Evolutionary conservation across 2,329 filamentous ascomycete genomes (phyloP).

Genomic region (Paramyrothecium sp.): DNA sequence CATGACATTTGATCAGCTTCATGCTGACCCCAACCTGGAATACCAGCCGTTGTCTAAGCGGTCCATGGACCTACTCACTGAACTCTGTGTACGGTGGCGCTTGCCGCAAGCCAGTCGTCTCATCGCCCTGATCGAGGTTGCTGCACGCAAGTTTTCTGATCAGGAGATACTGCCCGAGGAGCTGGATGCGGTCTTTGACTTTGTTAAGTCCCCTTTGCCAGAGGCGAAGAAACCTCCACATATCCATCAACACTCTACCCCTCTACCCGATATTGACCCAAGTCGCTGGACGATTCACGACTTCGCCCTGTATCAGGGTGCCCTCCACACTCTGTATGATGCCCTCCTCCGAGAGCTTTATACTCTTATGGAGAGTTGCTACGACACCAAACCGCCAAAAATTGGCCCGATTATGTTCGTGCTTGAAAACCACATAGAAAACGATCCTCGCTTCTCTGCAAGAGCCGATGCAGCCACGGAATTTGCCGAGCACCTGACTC

Average conservation of each 20-base stretch:
- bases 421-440: conserved; percentile 77
- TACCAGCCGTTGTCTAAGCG: conserved; percentile 67
- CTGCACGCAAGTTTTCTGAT: conserved; percentile 80
- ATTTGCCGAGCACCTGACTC: conserved; percentile 70
- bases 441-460: conserved; percentile 72
- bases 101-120: conserved; percentile 79
- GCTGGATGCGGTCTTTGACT: conserved; percentile 79
- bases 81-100: conserved; percentile 85
- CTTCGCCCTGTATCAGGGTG: conserved; percentile 69
- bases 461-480: conserved; percentile 67
- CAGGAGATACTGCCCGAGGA: conserved; percentile 79
- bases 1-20: conserved; percentile 62
- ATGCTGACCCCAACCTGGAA: conserved; percentile 49
- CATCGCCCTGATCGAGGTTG: conserved; percentile 80
- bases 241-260: conserved; percentile 49
- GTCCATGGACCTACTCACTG: conserved; percentile 78
- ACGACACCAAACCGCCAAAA: conserved; percentile 81
- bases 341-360: conserved; percentile 83
- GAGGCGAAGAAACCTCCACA: conserved; percentile 64
- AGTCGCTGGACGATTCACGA: conserved; percentile 69
- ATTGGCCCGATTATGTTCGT: conserved; percentile 78
- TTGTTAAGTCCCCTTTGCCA: conserved; percentile 69
- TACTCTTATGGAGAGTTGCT: conserved; percentile 82
- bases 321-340: conserved; percentile 74
- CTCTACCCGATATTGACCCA: conserved; percentile 55